Base-by-base conservation (phyloP, 805 yeast species). In the Metschnikowia santaceciliae region DNA sequence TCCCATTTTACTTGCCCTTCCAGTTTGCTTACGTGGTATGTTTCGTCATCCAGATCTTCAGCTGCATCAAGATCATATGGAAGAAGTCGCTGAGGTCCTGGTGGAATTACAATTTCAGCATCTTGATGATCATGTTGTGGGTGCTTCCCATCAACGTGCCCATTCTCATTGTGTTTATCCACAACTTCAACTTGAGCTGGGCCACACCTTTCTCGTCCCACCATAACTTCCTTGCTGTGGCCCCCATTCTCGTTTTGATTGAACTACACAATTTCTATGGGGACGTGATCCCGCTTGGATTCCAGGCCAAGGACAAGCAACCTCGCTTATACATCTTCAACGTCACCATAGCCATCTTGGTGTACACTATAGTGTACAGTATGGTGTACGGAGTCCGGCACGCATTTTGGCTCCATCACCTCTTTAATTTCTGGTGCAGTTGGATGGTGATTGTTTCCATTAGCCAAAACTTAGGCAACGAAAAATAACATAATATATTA, bases 181-280 rank as follows among this genome's bases (percentile, higher is more conserved):
- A 88, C 61, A 88, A 90, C 61, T 72, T 90, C 52, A 77, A 86
- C 1, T 76, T 89, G 17, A 80, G 77, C 57, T 88, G 96, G 96
- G 79, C 76, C 49, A 87, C 94, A 0, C 90, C 96, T 15, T 90
- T 90, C 61, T 80, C 88, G 5, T 86, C 96, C 0, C 96, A 90
- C 64, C 96, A 91, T 64, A 90, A 89, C 61, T 72, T 88, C 39
- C 66, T 90, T 48, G 86, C 96, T 0, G 79, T 90, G 22, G 69
- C 85, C 13, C 96, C 97, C 0, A 81, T 87, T 1, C 74, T 90
- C 7, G 53, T 83, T 8, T 61, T 88, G 37, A 78, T 80, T 41
- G 85, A 82, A 57, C 68, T 75, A 43, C 77, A 84, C 60, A 75
- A 73, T 32, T 51, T 53, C 35, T 50, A 20, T 35, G 47, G 56